A percentile compares a stretch with the other conserved stretches of the same genome.
Conservation (phyloP, 140 eudicot genomes). For the Oenanthe javanica region DNA sequence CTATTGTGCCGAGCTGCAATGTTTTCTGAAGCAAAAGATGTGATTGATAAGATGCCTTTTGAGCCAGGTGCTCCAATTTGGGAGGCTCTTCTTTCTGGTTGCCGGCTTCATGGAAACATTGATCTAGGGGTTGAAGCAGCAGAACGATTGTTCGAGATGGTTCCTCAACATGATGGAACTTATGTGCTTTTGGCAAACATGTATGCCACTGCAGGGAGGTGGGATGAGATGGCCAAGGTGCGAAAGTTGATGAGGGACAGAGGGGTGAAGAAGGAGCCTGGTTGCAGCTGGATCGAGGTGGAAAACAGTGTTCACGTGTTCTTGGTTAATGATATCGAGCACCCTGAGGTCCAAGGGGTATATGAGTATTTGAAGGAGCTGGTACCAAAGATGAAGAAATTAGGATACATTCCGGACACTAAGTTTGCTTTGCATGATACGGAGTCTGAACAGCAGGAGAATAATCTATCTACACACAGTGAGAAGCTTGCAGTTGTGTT, state of each 20-base stretch:
- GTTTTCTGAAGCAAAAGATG: conserved; percentile 43
- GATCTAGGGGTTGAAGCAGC: conserved; percentile 56
- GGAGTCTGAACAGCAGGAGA: conserved; percentile 58
- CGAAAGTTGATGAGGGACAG: conserved; percentile 58
- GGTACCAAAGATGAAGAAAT: conserved; percentile 33
- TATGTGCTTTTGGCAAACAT: conserved; percentile 56
- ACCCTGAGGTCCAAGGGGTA: conserved; percentile 51
- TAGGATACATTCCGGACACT: conserved; percentile 68
- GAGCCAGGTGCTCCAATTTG: conserved; percentile 52
- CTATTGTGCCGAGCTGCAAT: conserved; percentile 59
- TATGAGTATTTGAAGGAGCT: conserved; percentile 44
- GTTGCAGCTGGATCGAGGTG: conserved; percentile 74
- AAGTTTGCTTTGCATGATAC: conserved; percentile 56
- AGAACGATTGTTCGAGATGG: conserved; percentile 39
- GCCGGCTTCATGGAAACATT: conserved; percentile 45
- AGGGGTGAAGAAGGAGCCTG: conserved; percentile 77
- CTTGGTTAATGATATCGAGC: conserved; percentile 55
- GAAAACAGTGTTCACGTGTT: conserved; percentile 60
- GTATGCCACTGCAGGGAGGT: conserved; percentile 50
- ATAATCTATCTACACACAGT: conserved; percentile 59
- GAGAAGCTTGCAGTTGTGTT: conserved; percentile 72
- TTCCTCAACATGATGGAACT: conserved; percentile 63
- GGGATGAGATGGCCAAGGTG: conserved; percentile 49
- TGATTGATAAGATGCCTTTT: conserved; percentile 46
- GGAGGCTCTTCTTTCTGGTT: conserved; percentile 58